phyloP scores from a whole-genome alignment of 305 asterid species.

The Withania somnifera region DNA sequence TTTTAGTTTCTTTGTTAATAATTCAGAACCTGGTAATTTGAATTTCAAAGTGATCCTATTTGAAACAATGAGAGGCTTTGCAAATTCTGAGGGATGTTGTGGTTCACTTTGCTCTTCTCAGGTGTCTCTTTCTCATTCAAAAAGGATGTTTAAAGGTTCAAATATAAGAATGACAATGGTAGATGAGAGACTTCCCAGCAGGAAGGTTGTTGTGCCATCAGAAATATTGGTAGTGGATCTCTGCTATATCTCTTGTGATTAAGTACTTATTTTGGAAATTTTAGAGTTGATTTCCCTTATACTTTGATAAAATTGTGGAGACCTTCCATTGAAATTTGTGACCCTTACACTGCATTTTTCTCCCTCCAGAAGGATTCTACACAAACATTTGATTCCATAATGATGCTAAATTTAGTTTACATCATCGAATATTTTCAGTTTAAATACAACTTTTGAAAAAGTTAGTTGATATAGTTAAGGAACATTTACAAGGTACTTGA shows the following conservation, averaged over 20 bases:
- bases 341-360: background rate
- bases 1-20: background rate
- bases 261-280: background rate
- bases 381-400: background rate
- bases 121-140: constrained; percentile 27
- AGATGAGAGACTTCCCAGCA: constrained; percentile 37
- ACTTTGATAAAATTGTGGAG: background rate
- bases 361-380: background rate
- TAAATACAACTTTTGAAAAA: background rate
- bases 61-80: background rate
- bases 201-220: constrained; percentile 34
- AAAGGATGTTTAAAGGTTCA: constrained; percentile 21
- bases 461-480: background rate
- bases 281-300: background rate
- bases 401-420: background rate
- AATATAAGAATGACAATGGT: constrained; percentile 45
- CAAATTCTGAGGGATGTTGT: background rate
- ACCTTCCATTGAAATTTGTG: background rate
- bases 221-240: constrained; percentile 60
- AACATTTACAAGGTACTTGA: background rate
- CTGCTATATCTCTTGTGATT: background rate
- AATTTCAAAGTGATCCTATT: background rate
- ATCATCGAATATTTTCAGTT: background rate
- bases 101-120: constrained; percentile 6
- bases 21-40: background rate